These are phyloP conservation scores for Globisporangium viniferum DNA, from an alignment of 352 stramenopile genomes.

Conservation along the genomic window DNA sequence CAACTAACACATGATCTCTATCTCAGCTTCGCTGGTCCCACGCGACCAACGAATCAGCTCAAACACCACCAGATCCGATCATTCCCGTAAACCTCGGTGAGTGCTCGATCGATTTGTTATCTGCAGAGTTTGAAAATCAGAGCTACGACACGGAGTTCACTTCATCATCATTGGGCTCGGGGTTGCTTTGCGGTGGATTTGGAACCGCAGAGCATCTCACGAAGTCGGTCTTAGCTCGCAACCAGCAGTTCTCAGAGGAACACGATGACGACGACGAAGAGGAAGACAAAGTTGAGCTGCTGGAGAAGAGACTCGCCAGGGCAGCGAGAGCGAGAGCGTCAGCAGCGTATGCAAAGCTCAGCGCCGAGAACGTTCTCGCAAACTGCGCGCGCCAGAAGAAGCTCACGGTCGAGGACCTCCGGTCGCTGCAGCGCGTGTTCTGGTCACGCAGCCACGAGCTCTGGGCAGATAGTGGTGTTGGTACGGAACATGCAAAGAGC, in stretches of 20 bases:
- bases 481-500: not conserved
- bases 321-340: not conserved
- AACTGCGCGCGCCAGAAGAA: slow-evolving; percentile 34
- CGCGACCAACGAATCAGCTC: not conserved
- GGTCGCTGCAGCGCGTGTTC: slow-evolving; percentile 29
- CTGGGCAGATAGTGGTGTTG: slow-evolving; percentile 17
- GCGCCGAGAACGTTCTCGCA: slow-evolving; percentile 24
- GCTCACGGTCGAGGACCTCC: slow-evolving; percentile 28
- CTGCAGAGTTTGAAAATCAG: slow-evolving; percentile 4
- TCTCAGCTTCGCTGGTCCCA: slow-evolving; percentile 9
- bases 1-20: not conserved
- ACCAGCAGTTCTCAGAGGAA: not conserved
- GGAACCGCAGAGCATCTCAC: not conserved
- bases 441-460: slow-evolving; percentile 25
- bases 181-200: not conserved
- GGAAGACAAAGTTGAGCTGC: not conserved
- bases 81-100: slow-evolving; percentile 8
- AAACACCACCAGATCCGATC: not conserved
- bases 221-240: not conserved
- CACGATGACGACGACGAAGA: not conserved
- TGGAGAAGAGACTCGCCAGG: not conserved
- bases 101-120: slow-evolving; percentile 1
- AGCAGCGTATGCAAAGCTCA: not conserved
- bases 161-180: not conserved
- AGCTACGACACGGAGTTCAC: not conserved